A percentile compares a stretch with the other conserved stretches of the same genome.
These are phyloP conservation scores for Beta corolliflora DNA, from an alignment of 179 eudicot species.

Conservation along the genomic window DNA sequence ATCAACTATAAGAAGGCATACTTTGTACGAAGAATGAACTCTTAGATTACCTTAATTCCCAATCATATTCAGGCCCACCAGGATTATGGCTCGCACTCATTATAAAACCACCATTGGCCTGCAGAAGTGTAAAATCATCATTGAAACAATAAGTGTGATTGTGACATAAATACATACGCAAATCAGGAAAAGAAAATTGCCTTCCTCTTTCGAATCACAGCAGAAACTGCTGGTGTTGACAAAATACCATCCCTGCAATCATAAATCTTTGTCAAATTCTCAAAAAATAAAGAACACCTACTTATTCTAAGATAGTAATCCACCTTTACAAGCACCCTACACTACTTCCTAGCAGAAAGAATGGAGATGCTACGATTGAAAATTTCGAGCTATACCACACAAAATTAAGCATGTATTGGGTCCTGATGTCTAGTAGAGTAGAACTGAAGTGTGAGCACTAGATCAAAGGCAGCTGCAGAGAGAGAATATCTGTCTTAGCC, in stretches of 20 bases:
- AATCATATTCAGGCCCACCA: slow-evolving; percentile 97
- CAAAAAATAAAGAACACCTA: slow-evolving; percentile 1
- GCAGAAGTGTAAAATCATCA: slow-evolving; percentile 24
- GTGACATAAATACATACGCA: slow-evolving; percentile 2
- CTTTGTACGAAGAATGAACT: slow-evolving; percentile 2
- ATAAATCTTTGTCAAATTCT: slow-evolving; percentile 20
- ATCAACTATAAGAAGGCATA: background rate
- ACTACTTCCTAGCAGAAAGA: no score
- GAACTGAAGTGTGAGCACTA: no score
- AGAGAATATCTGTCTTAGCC: no score
- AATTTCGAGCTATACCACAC: no score
- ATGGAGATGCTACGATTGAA: no score
- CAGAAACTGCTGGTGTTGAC: slow-evolving; percentile 99
- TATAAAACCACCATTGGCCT: slow-evolving; percentile 99
- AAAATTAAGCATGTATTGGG: no score
- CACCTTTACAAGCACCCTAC: no score
- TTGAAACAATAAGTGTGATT: background rate
- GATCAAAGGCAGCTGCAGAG: no score
- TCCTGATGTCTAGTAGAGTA: no score
- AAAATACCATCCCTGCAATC: slow-evolving; percentile 81
- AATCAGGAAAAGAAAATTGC: slow-evolving; percentile 34
- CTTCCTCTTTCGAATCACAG: slow-evolving; percentile 93
- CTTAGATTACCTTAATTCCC: slow-evolving; percentile 85
- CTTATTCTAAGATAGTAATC: background rate
- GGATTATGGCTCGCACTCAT: slow-evolving; percentile 99